Conservation (phyloP, 768 basidiomycete species). For the Xerocomellus intermedius region DNA sequence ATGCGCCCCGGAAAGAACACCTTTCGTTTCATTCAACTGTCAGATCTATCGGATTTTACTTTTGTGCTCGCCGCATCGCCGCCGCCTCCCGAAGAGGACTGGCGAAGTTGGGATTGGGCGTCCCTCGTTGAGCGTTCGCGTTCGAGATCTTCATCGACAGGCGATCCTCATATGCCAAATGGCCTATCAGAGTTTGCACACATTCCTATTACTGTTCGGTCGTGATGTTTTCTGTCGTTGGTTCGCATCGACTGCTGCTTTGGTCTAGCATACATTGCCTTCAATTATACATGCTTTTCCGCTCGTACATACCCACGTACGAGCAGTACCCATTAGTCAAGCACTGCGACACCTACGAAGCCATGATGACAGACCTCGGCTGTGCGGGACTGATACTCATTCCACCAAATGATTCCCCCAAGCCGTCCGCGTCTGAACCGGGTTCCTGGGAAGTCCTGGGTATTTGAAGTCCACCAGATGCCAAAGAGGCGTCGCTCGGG, state of each 20-base stretch:
- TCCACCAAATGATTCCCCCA: conserved; percentile 68
- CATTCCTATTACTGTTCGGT: conserved; percentile 16
- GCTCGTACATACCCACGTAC: too few relatives aligned
- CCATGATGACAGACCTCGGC: conserved; percentile 18
- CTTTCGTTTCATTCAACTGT: conserved; percentile 51
- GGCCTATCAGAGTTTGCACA: conserved; percentile 20
- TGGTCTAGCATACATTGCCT: neutral
- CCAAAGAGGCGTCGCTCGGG: neutral
- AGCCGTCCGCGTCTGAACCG: conserved; percentile 42
- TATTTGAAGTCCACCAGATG: conserved; percentile 22
- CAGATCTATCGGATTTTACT: conserved; percentile 38
- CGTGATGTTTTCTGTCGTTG: conserved; percentile 6
- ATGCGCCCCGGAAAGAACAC: conserved; percentile 46
- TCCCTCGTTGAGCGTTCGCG: conserved; percentile 5
- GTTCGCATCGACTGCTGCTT: neutral
- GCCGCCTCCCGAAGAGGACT: conserved; percentile 21
- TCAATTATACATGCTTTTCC: neutral
- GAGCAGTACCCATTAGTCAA: too few relatives aligned
- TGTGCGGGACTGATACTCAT: conserved; percentile 81
- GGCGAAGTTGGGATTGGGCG: conserved; percentile 26
- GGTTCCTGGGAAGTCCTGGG: conserved; percentile 21
- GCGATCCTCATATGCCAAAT: neutral
- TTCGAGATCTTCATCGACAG: neutral
- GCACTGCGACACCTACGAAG: conserved; percentile 2
- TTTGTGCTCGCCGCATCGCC: conserved; percentile 45